Conservation (phyloP, 164 flowering plant genomes). For the Nymphaea thermarum region DNA sequence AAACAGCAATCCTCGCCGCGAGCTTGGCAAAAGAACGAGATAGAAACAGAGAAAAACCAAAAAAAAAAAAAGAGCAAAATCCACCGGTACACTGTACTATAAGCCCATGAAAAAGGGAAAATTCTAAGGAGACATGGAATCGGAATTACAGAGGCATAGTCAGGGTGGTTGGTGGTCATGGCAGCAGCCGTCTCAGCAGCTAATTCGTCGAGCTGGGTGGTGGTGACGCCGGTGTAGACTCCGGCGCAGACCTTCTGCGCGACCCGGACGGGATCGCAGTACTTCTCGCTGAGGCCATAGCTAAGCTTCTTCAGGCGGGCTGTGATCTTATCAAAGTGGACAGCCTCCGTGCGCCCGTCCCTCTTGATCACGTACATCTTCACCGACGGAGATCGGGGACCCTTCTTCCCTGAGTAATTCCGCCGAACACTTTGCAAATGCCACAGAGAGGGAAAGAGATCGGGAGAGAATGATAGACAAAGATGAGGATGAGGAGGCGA, state of each 20-base stretch:
- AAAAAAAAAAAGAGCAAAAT: neutral
- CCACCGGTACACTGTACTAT: neutral
- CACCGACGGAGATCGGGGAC: neutral
- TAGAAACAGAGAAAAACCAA: too few relatives aligned
- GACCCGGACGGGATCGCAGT: slow-evolving; percentile 93
- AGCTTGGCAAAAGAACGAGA: slow-evolving; percentile 27
- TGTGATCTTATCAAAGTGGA: slow-evolving; percentile 94
- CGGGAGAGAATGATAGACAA: neutral
- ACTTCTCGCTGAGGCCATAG: slow-evolving; percentile 81
- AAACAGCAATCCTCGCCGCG: slow-evolving; percentile 94
- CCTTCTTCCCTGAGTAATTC: neutral
- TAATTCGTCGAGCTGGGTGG: slow-evolving; percentile 91
- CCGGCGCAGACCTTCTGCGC: slow-evolving; percentile 98
- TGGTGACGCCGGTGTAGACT: slow-evolving; percentile 94
- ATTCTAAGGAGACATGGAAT: neutral
- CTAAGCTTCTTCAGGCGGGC: slow-evolving; percentile 97
- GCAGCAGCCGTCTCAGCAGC: slow-evolving; percentile 98
- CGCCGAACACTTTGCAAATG: neutral
- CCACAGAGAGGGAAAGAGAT: neutral
- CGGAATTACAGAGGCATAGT: slow-evolving; percentile 81
- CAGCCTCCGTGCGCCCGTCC: slow-evolving; percentile 90
- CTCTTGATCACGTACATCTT: slow-evolving; percentile 95
- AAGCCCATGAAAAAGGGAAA: neutral
- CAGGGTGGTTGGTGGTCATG: slow-evolving; percentile 94
- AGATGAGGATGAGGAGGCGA: neutral